Conservation (phyloP, 148 eudicot species). For the Rhododendron kiyosumense region DNA sequence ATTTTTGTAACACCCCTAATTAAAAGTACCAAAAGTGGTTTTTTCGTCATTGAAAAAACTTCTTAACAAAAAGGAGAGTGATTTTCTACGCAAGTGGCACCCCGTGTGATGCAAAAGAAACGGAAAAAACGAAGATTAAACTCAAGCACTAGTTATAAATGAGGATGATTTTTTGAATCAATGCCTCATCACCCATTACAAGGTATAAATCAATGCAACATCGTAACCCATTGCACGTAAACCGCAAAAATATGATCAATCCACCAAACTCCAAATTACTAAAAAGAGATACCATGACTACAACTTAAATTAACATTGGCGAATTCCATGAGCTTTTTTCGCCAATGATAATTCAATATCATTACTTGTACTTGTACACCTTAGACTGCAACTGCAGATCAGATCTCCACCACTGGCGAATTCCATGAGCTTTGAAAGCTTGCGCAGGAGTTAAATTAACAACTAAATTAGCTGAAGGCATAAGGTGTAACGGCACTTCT, state of each 20-base stretch:
- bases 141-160: too few species aligned
- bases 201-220: too few species aligned
- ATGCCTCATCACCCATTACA: not conserved
- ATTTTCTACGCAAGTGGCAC: too few species aligned
- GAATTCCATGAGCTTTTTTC: too few species aligned
- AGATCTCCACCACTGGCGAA: slow-evolving; percentile 83
- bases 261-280: not conserved
- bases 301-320: too few species aligned
- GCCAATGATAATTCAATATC: too few species aligned
- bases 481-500: slow-evolving; percentile 56
- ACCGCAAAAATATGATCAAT: not conserved
- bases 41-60: too few species aligned
- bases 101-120: too few species aligned
- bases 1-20: too few species aligned
- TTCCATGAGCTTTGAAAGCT: slow-evolving; percentile 70
- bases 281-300: not conserved
- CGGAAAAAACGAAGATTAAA: too few species aligned
- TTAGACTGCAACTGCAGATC: slow-evolving; percentile 48
- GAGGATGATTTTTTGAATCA: not conserved
- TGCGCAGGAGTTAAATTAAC: slow-evolving; percentile 41
- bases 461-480: slow-evolving; percentile 71
- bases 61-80: too few species aligned
- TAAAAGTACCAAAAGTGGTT: too few species aligned
- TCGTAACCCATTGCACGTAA: not conserved
- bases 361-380: slow-evolving; percentile 17